Evolutionary conservation across 1,284 basidiomycete genomes (phyloP), one percentile per base, ranked within the genome.

Genomic region (Trametes polyzona): DNA sequence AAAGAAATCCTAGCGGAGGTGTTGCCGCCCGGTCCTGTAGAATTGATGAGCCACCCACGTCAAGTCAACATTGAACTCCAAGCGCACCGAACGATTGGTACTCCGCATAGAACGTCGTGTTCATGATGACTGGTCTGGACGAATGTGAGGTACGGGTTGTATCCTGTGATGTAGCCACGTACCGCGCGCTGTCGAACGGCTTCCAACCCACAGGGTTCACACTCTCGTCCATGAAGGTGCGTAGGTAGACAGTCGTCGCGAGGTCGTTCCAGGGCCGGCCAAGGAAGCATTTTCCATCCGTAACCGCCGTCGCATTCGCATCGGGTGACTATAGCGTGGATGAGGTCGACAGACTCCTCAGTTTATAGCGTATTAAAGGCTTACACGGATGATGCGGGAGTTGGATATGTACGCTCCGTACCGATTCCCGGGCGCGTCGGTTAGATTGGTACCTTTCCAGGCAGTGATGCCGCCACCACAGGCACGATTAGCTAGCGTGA

Each of bases 251-350:
- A 0, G 82, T 80, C 0, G 79, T 78, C 0, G 86, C 81, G 10
- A 83, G 68, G 51, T 81, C 76, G 64, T 86, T 86, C 86, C 86
- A 88, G 0, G 86, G 85, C 1, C 86, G 79, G 12, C 83, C 84
- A 11, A 87, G 72, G 67, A 76, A 86, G 63, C 85, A 87, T 4
- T 67, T 66, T 4, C 74, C 73, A 3, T 67, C 62, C 1, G 82
- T 84, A 12, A 76, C 69, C 0, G 78, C 74, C 0, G 79, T 79
- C 1, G 74, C 66, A 64, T 83, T 81, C 1, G 83, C 83, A 67
- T 87, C 84, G 0, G 84, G 83, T 23, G 84, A 86, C 83, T 87
- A 54, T 8, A 21, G n/a, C 17, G 11, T 39, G 33, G 47, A 11
- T n/a, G n/a, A n/a, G n/a, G n/a, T n/a, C n/a, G n/a, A n/a, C n/a